Evolutionary conservation across 495 filamentous ascomycete genomes (phyloP).

Genomic region (Neurospora tetrasperma): DNA sequence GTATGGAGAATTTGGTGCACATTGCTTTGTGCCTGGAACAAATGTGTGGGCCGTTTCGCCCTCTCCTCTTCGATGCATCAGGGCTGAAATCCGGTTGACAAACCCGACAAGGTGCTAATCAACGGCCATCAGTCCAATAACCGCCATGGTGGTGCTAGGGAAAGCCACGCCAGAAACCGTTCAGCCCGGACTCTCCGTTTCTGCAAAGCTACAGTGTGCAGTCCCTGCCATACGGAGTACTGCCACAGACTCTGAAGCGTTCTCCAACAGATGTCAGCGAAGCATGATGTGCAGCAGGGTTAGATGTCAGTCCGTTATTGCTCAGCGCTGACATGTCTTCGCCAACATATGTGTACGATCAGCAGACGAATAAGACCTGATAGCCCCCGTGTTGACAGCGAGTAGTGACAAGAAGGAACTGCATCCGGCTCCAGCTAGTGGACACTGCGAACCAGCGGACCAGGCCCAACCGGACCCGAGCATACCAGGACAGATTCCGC

Average conservation of each 20-base stretch:
- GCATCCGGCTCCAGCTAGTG: background rate
- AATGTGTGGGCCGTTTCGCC: background rate
- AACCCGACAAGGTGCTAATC: background rate
- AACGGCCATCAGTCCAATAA: background rate
- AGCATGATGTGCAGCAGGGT: slow-evolving; percentile 22
- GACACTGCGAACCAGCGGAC: background rate
- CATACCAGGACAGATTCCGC: background rate
- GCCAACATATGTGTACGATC: background rate
- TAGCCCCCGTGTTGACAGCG: background rate
- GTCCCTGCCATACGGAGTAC: background rate
- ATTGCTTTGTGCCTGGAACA: background rate
- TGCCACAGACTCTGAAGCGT: background rate
- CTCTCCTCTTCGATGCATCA: background rate
- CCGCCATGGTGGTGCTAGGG: background rate
- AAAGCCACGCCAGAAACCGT: background rate
- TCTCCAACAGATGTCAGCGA: background rate
- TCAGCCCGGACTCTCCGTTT: background rate
- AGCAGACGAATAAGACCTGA: background rate
- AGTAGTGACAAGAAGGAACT: background rate
- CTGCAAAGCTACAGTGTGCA: background rate
- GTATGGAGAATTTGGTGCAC: background rate
- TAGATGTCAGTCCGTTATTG: slow-evolving; percentile 2
- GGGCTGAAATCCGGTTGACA: background rate
- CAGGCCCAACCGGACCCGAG: background rate
- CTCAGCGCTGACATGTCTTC: background rate